Evolutionary conservation across 306 rosid species (phyloP).

Genomic region (Vachellia collinsii): DNA sequence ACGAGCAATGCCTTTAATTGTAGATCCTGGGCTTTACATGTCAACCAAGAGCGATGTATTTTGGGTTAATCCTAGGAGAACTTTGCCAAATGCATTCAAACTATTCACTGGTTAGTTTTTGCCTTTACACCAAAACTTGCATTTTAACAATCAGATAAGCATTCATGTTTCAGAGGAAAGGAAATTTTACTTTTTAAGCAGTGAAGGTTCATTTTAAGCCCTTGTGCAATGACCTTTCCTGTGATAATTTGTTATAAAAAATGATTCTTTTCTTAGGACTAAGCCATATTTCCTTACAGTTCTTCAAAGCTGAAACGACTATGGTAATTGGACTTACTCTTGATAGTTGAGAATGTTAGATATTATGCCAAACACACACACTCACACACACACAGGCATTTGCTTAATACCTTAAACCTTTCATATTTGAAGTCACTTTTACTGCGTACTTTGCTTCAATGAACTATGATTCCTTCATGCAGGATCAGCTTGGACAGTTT

Average conservation of each 20-base stretch:
- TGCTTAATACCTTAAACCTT: not conserved
- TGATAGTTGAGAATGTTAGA: not conserved
- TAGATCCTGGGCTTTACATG: constrained; percentile 79
- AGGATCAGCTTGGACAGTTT: constrained; percentile 91
- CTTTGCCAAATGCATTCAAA: constrained; percentile 74
- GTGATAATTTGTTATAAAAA: not conserved
- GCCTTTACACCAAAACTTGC: not conserved
- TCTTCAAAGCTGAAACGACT: not conserved
- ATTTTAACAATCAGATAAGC: not conserved
- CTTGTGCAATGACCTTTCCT: not conserved
- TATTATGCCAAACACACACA: not conserved
- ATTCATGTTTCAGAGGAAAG: not conserved
- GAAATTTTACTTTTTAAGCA: not conserved
- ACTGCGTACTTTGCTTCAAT: no score
- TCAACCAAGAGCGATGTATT: constrained; percentile 62
- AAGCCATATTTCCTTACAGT: not conserved
- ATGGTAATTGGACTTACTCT: not conserved
- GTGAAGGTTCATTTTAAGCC: not conserved
- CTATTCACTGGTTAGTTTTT: constrained; percentile 72
- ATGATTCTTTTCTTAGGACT: not conserved
- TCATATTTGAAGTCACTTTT: not conserved
- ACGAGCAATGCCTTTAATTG: constrained; percentile 80
- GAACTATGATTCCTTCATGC: constrained; percentile 37
- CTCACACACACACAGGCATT: not conserved
- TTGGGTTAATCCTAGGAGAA: constrained; percentile 62